Base-by-base conservation (phyloP, 1,284 basidiomycete species). In the Malassezia yamatoensis region DNA sequence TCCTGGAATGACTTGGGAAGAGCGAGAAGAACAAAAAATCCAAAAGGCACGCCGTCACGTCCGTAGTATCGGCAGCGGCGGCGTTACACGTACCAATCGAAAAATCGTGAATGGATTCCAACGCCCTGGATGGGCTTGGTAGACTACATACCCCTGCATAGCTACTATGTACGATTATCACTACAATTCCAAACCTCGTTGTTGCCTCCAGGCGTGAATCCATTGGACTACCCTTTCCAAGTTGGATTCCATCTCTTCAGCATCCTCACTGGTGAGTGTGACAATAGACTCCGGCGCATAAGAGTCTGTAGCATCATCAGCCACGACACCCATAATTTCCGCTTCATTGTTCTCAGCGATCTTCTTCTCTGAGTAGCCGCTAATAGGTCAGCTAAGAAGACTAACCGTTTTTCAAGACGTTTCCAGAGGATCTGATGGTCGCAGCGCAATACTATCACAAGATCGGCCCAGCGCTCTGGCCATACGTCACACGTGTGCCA, bases 281-380 rank as follows among this genome's bases (percentile, higher is more conserved):
- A 96, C 85, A 33, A 98, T 82, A 61, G 93, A 87, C 74, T 89
- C 85, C 20, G 81, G 75, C 0, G 85, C 82, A 75, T 96, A 99
- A 0, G 87, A 87, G 38, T 84, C 83, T 36, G 83, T 80, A 2
- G 93, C 91, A 75, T 98, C 93, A 42, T 88, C 86, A 9, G 87
- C 78, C 21, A 94, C 85, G 35, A 90, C 84, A 69, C 88, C 82
- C 91, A 98, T 96, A 73, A 99, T 98, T 77, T 99, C 93, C 9
- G 91, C 90, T 66, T 91, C 85, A 76, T 98, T 93, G 76, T 99
- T 99, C 77, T 98, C 94, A 74, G 91, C 86, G 10, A 98, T 89
- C 78, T 99, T 99, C 73, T 88, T 87, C 44, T 90, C 76, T 0
- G 86, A 78, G 72, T 98, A 98, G 11, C 83, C 82, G 63, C 93